phyloP scores from a whole-genome alignment of 805 yeast species.

The Candida stauntonica region DNA sequence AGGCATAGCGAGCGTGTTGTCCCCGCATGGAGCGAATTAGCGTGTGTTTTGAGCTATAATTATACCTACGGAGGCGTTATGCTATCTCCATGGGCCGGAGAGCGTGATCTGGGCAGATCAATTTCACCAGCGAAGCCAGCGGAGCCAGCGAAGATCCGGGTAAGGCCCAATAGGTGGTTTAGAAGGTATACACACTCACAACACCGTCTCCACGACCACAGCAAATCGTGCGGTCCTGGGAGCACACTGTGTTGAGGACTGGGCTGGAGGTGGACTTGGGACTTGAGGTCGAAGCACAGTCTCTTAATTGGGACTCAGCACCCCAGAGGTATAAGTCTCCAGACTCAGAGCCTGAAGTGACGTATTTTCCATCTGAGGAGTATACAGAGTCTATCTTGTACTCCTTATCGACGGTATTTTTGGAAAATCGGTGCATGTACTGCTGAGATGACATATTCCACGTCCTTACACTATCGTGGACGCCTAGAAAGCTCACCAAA shows the following conservation, averaged over 20 bases:
- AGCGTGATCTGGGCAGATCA: no score
- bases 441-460: conserved; percentile 4
- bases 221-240: background rate
- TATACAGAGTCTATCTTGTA: conserved; percentile 12
- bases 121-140: no score
- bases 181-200: background rate
- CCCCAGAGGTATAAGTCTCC: conserved; percentile 12
- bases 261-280: no score
- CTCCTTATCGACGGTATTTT: conserved; percentile 2
- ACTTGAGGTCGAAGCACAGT: no score
- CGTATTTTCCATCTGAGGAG: background rate
- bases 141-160: no score
- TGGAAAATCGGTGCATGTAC: background rate
- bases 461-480: conserved; percentile 1
- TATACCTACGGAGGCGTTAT: no score
- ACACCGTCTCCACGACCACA: conserved; percentile 7
- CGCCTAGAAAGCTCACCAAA: conserved; percentile 7
- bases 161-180: no score
- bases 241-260: conserved; percentile 2
- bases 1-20: no score
- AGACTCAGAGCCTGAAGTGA: conserved; percentile 12
- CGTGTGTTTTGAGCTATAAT: no score
- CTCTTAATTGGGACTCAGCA: no score
- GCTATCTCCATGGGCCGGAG: no score
- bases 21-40: no score